Percentiles rank a stretch among this genome's conserved stretches.
Conservation (phyloP, 441 rosid genomes). For the Theobroma grandiflorum region DNA sequence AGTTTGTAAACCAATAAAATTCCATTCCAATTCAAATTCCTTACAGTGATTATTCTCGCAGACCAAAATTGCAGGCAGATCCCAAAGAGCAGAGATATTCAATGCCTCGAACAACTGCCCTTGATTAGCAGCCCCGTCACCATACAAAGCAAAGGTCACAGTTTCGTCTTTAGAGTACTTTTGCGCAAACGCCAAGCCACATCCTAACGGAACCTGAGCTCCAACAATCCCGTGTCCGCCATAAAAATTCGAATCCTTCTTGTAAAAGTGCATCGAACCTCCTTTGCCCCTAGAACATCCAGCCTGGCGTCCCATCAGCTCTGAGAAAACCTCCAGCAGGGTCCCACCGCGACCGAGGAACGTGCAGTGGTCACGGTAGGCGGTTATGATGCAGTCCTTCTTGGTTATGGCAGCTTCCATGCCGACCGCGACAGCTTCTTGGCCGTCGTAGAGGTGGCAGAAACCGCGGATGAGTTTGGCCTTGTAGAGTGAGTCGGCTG, state of each 20-base stretch:
- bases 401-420: conserved; percentile 95
- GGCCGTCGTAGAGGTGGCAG: conserved; percentile 96
- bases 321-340: conserved; percentile 71
- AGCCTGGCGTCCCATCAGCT: conserved; percentile 91
- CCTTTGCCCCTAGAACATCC: conserved; percentile 96
- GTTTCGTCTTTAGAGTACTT: conserved; percentile 88
- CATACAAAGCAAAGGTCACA: conserved; percentile 84
- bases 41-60: conserved; percentile 99
- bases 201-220: conserved; percentile 94
- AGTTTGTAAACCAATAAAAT: conserved; percentile 11
- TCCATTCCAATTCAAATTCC: conserved; percentile 9
- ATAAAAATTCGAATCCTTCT: conserved; percentile 82
- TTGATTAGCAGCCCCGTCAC: conserved; percentile 98
- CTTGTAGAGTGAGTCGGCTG: conserved; percentile 96
- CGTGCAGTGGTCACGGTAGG: conserved; percentile 93
- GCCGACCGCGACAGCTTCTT: conserved; percentile 89
- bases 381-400: conserved; percentile 83
- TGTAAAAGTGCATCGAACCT: conserved; percentile 98
- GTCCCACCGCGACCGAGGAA: conserved; percentile 88
- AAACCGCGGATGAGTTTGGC: conserved; percentile 95
- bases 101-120: conserved; percentile 99
- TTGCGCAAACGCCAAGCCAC: conserved; percentile 96
- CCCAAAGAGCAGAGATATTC: conserved; percentile 93
- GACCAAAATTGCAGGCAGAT: conserved; percentile 90
- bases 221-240: conserved; percentile 99